Evolutionary conservation across 2,329 filamentous ascomycete species (phyloP).

Genomic region (Beauveria sp.): DNA sequence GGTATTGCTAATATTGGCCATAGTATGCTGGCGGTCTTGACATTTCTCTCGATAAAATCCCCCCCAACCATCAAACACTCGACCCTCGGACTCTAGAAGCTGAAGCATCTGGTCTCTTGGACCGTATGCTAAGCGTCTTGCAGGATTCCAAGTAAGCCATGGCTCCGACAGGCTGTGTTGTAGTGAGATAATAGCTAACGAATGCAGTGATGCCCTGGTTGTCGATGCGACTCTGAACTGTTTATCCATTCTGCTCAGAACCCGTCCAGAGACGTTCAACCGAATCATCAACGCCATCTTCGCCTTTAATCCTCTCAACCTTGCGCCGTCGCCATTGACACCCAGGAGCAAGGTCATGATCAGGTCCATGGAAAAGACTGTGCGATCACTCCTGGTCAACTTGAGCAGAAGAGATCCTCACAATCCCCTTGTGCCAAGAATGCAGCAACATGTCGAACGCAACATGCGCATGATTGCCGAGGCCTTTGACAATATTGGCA

Average conservation of each 20-base stretch:
- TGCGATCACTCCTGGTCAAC: conserved; percentile 74
- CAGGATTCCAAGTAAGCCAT: conserved; percentile 71
- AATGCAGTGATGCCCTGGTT: conserved; percentile 68
- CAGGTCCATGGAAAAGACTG: conserved; percentile 92
- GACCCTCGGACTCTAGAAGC: conserved; percentile 79
- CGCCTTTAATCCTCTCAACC: conserved; percentile 84
- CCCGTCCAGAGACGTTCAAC: conserved; percentile 70
- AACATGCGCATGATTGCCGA: conserved; percentile 72
- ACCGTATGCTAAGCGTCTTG: conserved; percentile 76
- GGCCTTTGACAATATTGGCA: conserved; percentile 67
- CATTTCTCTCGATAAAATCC: conserved; percentile 79
- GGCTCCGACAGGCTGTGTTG: conserved; percentile 7
- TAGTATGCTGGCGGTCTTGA: conserved; percentile 51
- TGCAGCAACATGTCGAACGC: conserved; percentile 81
- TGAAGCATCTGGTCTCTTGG: conserved; percentile 82
- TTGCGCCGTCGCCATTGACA: conserved; percentile 69
- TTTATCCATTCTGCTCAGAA: conserved; percentile 73
- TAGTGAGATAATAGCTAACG: conserved; percentile 14
- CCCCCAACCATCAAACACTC: conserved; percentile 73
- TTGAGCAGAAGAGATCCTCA: conserved; percentile 79
- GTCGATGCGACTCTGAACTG: conserved; percentile 90
- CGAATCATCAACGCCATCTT: conserved; percentile 81
- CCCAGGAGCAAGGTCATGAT: conserved; percentile 73
- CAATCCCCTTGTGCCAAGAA: conserved; percentile 64
- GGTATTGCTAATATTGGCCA: conserved; percentile 17